Conservation (phyloP, 1,284 basidiomycete genomes). For the Ustilago esculenta region DNA sequence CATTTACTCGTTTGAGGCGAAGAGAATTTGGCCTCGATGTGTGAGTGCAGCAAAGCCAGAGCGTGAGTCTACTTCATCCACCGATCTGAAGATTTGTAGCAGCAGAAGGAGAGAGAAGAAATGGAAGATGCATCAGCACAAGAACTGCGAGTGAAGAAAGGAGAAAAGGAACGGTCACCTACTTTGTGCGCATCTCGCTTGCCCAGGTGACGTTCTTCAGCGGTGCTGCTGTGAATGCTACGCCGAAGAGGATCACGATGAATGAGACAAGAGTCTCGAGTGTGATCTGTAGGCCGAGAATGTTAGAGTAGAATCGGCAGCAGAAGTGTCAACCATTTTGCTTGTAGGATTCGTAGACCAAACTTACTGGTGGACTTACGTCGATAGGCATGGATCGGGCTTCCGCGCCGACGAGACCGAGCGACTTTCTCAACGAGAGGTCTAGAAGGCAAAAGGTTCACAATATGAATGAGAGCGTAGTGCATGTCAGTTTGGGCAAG, state of each 20-base stretch:
- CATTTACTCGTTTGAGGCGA: conserved; percentile 25
- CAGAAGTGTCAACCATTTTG: no score
- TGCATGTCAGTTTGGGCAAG: conserved; percentile 4
- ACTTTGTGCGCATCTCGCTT: conserved; percentile 87
- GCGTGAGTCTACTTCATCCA: conserved; percentile 82
- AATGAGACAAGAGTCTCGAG: conserved; percentile 76
- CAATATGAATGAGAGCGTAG: background rate
- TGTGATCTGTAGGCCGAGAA: conserved; percentile 72
- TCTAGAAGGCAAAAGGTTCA: conserved; percentile 11
- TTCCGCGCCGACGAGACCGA: conserved; percentile 42
- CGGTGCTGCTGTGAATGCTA: conserved; percentile 75
- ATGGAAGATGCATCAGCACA: background rate
- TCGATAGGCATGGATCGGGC: conserved; percentile 46
- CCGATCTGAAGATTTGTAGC: conserved; percentile 70
- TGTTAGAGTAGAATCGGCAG: no score
- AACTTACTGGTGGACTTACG: no score
- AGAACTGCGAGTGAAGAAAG: background rate
- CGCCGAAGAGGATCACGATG: conserved; percentile 77
- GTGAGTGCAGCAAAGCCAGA: conserved; percentile 77
- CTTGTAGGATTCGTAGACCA: no score
- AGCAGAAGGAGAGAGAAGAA: background rate
- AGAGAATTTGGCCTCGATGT: conserved; percentile 72
- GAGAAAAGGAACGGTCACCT: conserved; percentile 10
- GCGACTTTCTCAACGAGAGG: conserved; percentile 49
- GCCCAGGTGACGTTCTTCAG: conserved; percentile 85